phyloP scores from a whole-genome alignment of 345 rosid species.

The Noccaea bulbosa region DNA sequence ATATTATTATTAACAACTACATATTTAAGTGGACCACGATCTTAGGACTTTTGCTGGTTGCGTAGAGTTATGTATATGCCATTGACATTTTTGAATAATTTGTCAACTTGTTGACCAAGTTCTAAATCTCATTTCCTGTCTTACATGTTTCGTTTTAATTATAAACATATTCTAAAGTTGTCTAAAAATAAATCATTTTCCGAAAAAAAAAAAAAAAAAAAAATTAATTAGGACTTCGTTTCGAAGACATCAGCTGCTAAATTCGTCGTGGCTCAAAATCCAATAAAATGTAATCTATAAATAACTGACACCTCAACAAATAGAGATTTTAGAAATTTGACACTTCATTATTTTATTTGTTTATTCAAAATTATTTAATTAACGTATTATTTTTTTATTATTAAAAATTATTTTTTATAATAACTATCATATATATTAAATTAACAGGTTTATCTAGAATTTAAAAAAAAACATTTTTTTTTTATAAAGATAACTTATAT shows the following conservation, averaged over 20 bases:
- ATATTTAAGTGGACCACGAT: slow-evolving; percentile 41
- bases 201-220: neutral
- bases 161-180: slow-evolving; percentile 1
- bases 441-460: too few relatives aligned
- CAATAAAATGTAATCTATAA: slow-evolving; percentile 15
- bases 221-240: neutral
- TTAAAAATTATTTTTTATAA: too few relatives aligned
- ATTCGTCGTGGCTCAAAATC: slow-evolving; percentile 19
- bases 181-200: neutral
- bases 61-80: slow-evolving; percentile 39
- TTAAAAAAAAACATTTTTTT: too few relatives aligned
- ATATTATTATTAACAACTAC: neutral
- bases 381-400: too few relatives aligned
- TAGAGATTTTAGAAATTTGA: too few relatives aligned
- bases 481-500: too few relatives aligned
- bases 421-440: too few relatives aligned
- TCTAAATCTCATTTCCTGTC: slow-evolving; percentile 23
- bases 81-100: slow-evolving; percentile 36
- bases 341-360: too few relatives aligned
- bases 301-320: too few relatives aligned
- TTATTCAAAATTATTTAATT: too few relatives aligned
- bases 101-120: slow-evolving; percentile 39
- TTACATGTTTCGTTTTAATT: slow-evolving; percentile 4
- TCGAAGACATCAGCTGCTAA: neutral
- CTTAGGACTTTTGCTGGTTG: slow-evolving; percentile 33